Conservation (phyloP, 805 yeast genomes). For the Ogataea ramenticola region DNA sequence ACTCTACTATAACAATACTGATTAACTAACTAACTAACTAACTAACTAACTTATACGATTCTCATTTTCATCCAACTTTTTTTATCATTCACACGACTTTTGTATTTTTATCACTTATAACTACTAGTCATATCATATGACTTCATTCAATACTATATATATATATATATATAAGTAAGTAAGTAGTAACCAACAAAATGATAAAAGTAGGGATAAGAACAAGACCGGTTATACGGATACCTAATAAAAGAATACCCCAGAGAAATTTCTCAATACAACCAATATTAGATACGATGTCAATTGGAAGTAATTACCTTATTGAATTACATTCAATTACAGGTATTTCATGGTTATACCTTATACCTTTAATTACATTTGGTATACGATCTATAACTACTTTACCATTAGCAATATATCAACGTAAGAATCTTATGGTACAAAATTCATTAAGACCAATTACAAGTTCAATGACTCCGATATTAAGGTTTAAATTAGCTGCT, state of each 20-base stretch:
- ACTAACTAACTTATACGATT: too few species aligned
- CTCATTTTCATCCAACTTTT: too few species aligned
- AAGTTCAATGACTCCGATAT: slow-evolving; percentile 68
- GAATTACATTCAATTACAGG: slow-evolving; percentile 47
- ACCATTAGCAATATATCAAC: slow-evolving; percentile 70
- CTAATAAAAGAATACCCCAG: background rate
- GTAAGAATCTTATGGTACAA: slow-evolving; percentile 65
- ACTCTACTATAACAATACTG: too few species aligned
- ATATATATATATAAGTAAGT: too few species aligned
- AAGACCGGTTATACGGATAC: too few species aligned
- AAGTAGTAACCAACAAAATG: too few species aligned
- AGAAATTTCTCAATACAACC: slow-evolving; percentile 19
- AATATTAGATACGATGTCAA: slow-evolving; percentile 10
- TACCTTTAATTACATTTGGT: slow-evolving; percentile 65
- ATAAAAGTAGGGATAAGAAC: too few species aligned
- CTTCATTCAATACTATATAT: too few species aligned
- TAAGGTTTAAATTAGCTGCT: slow-evolving; percentile 49
- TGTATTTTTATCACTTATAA: too few species aligned
- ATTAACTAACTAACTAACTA: too few species aligned
- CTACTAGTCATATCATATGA: too few species aligned
- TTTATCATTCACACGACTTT: too few species aligned
- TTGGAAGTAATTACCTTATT: slow-evolving; percentile 30
- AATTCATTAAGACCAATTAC: slow-evolving; percentile 64
- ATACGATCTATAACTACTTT: slow-evolving; percentile 62
- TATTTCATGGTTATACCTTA: slow-evolving; percentile 76